A percentile compares a stretch with the other conserved stretches of the same genome.
phyloP scores from a whole-genome alignment of 2,329 filamentous ascomycete species.

The Trichoderma sp. region DNA sequence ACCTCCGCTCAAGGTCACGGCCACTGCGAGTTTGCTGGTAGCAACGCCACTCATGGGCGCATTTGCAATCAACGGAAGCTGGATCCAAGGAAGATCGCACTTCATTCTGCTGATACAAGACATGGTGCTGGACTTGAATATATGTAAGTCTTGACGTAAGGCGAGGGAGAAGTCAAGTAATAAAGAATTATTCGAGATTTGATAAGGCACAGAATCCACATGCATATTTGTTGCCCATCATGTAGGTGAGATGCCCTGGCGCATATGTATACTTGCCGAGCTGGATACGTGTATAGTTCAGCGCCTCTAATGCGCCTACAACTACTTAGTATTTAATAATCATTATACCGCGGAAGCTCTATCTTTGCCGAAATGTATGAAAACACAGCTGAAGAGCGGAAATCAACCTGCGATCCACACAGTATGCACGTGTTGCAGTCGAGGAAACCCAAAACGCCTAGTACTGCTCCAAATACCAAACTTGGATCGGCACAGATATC shows the following conservation, averaged over 20 bases:
- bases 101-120: not conserved
- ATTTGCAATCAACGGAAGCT: not conserved
- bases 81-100: not conserved
- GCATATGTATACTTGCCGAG: not conserved
- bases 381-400: too few relatives aligned
- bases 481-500: not conserved
- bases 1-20: not conserved
- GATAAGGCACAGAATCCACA: not conserved
- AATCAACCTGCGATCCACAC: not conserved
- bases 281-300: not conserved
- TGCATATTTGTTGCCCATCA: not conserved
- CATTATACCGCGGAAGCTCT: too few relatives aligned
- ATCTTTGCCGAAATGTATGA: too few relatives aligned
- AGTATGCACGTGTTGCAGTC: not conserved
- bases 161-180: not conserved
- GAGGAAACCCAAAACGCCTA: not conserved
- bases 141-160: not conserved
- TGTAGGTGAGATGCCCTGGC: not conserved
- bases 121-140: not conserved
- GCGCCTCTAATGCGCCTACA: not conserved
- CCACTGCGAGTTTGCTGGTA: not conserved
- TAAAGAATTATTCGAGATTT: not conserved
- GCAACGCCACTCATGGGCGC: not conserved
- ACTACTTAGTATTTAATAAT: not conserved
- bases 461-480: not conserved